Base-by-base conservation (phyloP, 345 rosid genomes). In the Moringa oleifera region DNA sequence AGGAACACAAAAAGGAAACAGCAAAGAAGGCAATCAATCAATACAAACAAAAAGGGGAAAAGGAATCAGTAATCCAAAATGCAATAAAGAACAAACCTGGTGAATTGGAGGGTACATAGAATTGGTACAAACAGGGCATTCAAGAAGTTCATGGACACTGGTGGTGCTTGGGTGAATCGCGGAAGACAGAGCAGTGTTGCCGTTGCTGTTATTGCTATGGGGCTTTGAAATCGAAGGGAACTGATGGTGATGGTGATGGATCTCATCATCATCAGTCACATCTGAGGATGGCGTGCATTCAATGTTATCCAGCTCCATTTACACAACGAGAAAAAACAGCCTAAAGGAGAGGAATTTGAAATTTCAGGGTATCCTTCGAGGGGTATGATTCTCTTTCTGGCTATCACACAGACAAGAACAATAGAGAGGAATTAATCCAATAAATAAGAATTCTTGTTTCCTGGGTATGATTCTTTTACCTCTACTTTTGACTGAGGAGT, bases 81-180 rank as follows among this genome's bases (percentile, higher is more conserved):
- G 33, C 33, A 28, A 8, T 28, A 21, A n/a, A 24, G 45, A 50
- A 64, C 61, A 56, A 56, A 89, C 98, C 98, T 89, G 98, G 71
- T 92, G 94, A 65, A 92, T 92, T 0, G 98, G 98, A 69, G 98
- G 98, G 76, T 89, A 91, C 98, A 91, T 91, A 23, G 95, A 91
- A 77, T 87, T 91, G 76, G 98, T 91, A 54, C 96, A 91, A 55
- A 88, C 98, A 47, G 98, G 98, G 70, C 98, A 91, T 76, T 91
- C 98, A 51, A 91, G 90, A 72, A 92, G 85, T 80, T 92, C 98
- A 56, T 89, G 98, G 65, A 92, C 98, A 73, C 96, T 81, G 24
- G 90, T 88, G 17, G 97, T 81, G 67, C 82, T 73, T n/a, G 87
- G 81, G 56, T 80, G 85, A 73, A 80, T 71, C 60, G 73, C 71